Evolutionary conservation across 108 stramenopile genomes (phyloP).

Genomic region (Cyclotella baltica): DNA sequence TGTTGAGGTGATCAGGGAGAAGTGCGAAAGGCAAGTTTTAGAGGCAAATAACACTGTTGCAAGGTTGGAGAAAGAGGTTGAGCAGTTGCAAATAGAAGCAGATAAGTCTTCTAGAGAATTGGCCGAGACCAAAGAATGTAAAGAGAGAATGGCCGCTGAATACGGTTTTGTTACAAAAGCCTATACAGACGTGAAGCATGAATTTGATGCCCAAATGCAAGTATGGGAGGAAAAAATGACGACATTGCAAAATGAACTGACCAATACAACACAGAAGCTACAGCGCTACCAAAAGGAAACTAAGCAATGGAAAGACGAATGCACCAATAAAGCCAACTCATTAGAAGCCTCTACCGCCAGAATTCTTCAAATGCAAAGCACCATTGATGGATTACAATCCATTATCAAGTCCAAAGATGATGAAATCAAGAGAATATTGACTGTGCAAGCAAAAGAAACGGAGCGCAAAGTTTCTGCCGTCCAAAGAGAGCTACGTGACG

Average conservation of each 20-base stretch:
- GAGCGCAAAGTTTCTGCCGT: slow-evolving; percentile 8
- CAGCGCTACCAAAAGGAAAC: slow-evolving; percentile 24
- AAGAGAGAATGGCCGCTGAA: slow-evolving; percentile 41
- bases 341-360: slow-evolving; percentile 21
- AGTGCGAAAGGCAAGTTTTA: slow-evolving; percentile 21
- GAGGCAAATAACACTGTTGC: slow-evolving; percentile 7
- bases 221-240: slow-evolving; percentile 3
- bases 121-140: slow-evolving; percentile 25
- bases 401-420: slow-evolving; percentile 8
- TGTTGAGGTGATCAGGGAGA: slow-evolving; percentile 5
- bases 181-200: slow-evolving; percentile 24
- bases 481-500: slow-evolving; percentile 43
- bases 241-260: slow-evolving; percentile 7
- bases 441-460: not conserved
- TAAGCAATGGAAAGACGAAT: slow-evolving; percentile 27
- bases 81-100: not conserved
- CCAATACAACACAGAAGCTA: slow-evolving; percentile 7
- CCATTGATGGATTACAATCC: slow-evolving; percentile 19
- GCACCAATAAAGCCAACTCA: slow-evolving; percentile 24
- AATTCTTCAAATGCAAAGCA: slow-evolving; percentile 21
- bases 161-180: slow-evolving; percentile 32
- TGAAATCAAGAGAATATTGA: not conserved
- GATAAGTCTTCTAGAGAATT: not conserved
- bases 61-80: not conserved
- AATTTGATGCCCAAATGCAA: slow-evolving; percentile 1